Evolutionary conservation across 176 grass and related monocot genomes (phyloP).

Genomic region (Bolboschoenus planiculmis): DNA sequence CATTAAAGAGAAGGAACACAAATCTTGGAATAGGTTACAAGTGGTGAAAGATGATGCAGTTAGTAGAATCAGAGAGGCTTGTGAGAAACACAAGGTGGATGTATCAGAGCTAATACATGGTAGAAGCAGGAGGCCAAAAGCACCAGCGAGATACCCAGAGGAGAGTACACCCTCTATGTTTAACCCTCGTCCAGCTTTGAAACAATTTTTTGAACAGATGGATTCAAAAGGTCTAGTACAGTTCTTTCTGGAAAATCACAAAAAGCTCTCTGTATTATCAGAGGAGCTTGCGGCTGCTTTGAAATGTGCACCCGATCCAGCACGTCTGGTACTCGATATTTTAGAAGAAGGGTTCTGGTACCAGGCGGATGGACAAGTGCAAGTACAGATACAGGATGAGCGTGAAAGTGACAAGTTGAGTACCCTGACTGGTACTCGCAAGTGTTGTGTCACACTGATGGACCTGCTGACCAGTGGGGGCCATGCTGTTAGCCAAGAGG

Average conservation of each 20-base stretch:
- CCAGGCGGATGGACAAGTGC: slow-evolving; percentile 36
- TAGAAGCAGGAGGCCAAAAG: slow-evolving; percentile 73
- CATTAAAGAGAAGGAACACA: slow-evolving; percentile 58
- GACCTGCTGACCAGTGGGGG: slow-evolving; percentile 55
- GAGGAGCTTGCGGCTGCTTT: slow-evolving; percentile 65
- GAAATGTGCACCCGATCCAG: slow-evolving; percentile 80
- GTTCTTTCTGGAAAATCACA: slow-evolving; percentile 66
- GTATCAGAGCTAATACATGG: slow-evolving; percentile 58
- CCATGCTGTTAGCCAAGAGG: slow-evolving; percentile 71
- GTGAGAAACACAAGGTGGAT: slow-evolving; percentile 70
- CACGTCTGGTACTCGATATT: slow-evolving; percentile 68
- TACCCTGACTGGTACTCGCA: slow-evolving; percentile 50
- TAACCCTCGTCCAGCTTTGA: slow-evolving; percentile 49
- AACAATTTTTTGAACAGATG: slow-evolving; percentile 84
- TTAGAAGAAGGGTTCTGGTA: slow-evolving; percentile 72
- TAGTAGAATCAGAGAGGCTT: slow-evolving; percentile 52
- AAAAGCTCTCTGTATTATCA: slow-evolving; percentile 49
- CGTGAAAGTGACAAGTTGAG: slow-evolving; percentile 8
- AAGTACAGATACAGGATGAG: background rate
- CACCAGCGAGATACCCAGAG: slow-evolving; percentile 41
- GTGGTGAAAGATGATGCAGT: slow-evolving; percentile 64
- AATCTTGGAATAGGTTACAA: slow-evolving; percentile 61
- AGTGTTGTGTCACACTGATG: slow-evolving; percentile 82
- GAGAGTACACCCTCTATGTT: slow-evolving; percentile 42
- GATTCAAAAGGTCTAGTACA: slow-evolving; percentile 72